These are phyloP conservation scores for Bryoerythrophyllum caledonicum DNA, from an alignment of 225 moss, liverwort and hornwort species.

Conservation along the genomic window DNA sequence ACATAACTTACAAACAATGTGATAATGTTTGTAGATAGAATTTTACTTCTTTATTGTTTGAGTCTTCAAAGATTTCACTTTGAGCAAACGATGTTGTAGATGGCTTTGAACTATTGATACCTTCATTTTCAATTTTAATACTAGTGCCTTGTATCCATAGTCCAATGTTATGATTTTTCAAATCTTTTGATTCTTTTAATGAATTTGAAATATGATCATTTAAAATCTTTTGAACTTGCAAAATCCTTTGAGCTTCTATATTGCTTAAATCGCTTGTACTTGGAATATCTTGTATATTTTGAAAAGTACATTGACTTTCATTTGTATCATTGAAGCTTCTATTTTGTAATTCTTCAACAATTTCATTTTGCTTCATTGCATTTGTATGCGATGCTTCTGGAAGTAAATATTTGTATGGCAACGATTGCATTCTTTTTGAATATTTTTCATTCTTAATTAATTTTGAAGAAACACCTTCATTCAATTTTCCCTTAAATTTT, in stretches of 20 bases:
- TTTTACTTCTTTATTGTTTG: neutral
- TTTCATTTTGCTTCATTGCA: neutral
- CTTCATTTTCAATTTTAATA: neutral
- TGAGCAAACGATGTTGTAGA: neutral
- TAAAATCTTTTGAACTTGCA: neutral
- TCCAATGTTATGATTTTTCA: neutral
- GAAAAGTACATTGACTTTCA: neutral
- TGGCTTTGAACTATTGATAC: neutral
- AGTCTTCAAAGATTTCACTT: neutral
- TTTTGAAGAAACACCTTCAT: neutral
- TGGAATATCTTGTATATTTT: neutral
- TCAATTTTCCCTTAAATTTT: slow-evolving; percentile 10
- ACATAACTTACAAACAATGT: accelerated
- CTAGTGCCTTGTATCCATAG: neutral
- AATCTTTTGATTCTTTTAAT: neutral
- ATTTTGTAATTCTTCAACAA: neutral
- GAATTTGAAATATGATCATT: neutral
- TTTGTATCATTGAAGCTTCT: neutral
- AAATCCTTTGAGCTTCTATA: neutral
- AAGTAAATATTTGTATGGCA: neutral
- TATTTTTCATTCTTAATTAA: neutral
- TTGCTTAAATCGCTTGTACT: neutral
- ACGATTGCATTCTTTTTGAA: neutral
- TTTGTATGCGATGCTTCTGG: neutral
- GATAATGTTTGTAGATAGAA: accelerated